Base-by-base conservation (phyloP, 257 asterid species). In the Gentiana straminea region DNA sequence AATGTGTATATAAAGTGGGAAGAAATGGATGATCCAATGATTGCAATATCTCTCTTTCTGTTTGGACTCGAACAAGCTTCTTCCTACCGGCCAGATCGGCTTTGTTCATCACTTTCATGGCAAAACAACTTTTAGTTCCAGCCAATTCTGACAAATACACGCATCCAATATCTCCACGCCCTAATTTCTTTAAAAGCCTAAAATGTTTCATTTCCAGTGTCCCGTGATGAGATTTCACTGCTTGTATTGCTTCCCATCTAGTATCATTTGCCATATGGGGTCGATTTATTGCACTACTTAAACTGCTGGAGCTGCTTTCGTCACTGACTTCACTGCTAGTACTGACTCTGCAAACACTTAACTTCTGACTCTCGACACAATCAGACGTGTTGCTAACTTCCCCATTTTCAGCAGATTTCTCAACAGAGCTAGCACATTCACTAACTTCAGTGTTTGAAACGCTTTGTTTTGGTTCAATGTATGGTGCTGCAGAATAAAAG, bases 61-160 rank as follows among this genome's bases (percentile, higher is more conserved):
- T 81, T 73, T 78, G 88, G 64, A 84, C 79, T 64, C 88, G 63
- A 32, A 78, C 72, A 43, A 81, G 82, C 64, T 81, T 81, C 75
- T 81, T 78, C 58, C 88, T 59, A 64, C 82, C 68, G 35, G 66
- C 88, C 62, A 81, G 57, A 63, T 76, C 67, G 45, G 75, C 73
- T 75, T 81, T 81, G 55, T 81, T 75, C 88, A 81, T 81, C 71
- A 81, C 84, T 73, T 81, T 81, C 84, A 81, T 75, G 55, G 88
- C 88, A 81, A 81, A 81, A 71, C 66, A 73, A 68, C 73, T 63
- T 68, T 72, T 70, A 13, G 84, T 78, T 35, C 88, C 88, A n/a
- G 24, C 64, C 70, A 81, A 67, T 65, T 78, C 88, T 4, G 84
- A 64, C 52, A 81, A 71, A 71, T 78, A 75, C 52, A 81, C 88